Evolutionary conservation across 176 grass and related monocot species (phyloP), one percentile per base, ranked within the genome.

Genomic region (Aegilops sharonensis): DNA sequence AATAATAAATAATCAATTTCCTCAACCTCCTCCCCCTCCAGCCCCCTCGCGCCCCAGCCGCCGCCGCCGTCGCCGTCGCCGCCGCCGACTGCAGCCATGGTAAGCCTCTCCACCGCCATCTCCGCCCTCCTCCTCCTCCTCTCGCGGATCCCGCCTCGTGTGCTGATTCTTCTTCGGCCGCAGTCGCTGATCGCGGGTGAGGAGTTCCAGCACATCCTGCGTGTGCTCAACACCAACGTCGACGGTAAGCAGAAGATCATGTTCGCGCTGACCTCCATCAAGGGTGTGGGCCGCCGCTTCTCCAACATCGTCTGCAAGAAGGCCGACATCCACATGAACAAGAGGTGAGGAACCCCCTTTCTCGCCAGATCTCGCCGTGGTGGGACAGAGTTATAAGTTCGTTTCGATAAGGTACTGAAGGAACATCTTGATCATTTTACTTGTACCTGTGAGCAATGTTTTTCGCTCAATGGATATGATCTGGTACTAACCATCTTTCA

Each of bases 191-290:
- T 95, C 75, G 91, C 93, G 4, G 85, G 87, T 20, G 95, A 98
- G 82, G 95, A 98, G 71, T 98, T 98, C 91, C 95, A 98, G 77
- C 95, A 95, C 62, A 98, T 98, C 66, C 88, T 98, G 65, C 95
- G 95, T 95, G 67, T 98, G 56, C 87, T 95, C 4, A 98, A 98
- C 87, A 98, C 95, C 39, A 98, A 98, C 85, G 95, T 98, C 5
- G 95, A 98, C 85, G 95, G 95, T 1, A 98, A 98, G 83, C 91
- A 98, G 68, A 98, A 98, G 93, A 98, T 98, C 84, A 98, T 95
- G 95, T 95, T 92, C 71, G 91, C 93, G n/a, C 18, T 98, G 32
- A 95, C 95, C 60, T 81, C 92, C 85, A 98, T 98, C 85, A 98
- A 98, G 89, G 95, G 93, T 93, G 1, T 95, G 5, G 95, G 93